phyloP scores from a whole-genome alignment of 2,329 filamentous ascomycete genomes.

The Pseudogymnoascus sp. region DNA sequence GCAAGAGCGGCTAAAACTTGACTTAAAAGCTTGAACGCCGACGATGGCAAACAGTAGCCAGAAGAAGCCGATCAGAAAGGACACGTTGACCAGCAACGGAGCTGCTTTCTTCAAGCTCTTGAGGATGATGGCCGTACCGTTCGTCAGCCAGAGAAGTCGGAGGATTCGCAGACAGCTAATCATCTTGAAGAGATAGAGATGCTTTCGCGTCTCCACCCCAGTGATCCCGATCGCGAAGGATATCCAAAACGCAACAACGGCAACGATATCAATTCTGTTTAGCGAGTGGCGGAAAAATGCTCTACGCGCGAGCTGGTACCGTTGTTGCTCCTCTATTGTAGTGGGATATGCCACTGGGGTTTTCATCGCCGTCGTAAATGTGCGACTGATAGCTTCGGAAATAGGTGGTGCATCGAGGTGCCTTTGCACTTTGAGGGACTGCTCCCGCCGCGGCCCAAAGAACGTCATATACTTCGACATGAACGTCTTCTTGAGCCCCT shows the following conservation, averaged over 20 bases:
- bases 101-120: conserved; percentile 92
- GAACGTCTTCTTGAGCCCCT: conserved; percentile 65
- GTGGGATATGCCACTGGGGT: conserved; percentile 37
- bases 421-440: conserved; percentile 21
- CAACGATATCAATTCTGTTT: conserved; percentile 89
- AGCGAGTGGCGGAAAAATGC: conserved; percentile 93
- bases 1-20: conserved; percentile 67
- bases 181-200: conserved; percentile 92
- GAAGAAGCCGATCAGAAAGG: conserved; percentile 91
- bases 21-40: conserved; percentile 92
- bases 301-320: conserved; percentile 75
- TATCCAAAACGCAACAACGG: conserved; percentile 92
- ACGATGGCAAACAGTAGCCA: conserved; percentile 97
- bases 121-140: conserved; percentile 89
- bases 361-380: conserved; percentile 66
- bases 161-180: conserved; percentile 89
- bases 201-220: conserved; percentile 57
- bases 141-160: conserved; percentile 81
- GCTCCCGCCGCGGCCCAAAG: conserved; percentile 70
- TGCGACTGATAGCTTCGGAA: conserved; percentile 53
- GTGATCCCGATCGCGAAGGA: conserved; percentile 66
- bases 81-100: conserved; percentile 82
- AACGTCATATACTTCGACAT: conserved; percentile 67
- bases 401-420: conserved; percentile 23
- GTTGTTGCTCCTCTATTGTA: conserved; percentile 68